Evolutionary conservation across 2,329 filamentous ascomycete species (phyloP).

Genomic region (Diatrype stigma): DNA sequence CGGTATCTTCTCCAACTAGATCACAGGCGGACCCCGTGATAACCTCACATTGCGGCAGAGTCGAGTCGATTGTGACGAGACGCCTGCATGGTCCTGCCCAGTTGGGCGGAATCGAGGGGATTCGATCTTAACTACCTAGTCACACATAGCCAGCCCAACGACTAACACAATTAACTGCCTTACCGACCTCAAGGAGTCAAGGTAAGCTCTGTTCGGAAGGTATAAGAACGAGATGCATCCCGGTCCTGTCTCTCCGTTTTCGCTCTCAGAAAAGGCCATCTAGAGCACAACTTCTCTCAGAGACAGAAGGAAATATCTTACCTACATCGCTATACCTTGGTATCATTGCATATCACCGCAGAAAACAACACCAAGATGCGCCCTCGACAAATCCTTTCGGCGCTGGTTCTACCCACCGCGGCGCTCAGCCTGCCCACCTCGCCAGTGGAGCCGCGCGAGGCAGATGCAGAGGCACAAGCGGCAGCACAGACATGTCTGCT

Average conservation of each 20-base stretch:
- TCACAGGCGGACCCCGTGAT: background rate
- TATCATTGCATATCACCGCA: background rate
- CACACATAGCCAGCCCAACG: no score
- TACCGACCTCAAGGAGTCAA: no score
- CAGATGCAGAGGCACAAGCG: slow-evolving; percentile 1
- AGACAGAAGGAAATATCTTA: no score
- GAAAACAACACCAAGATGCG: slow-evolving; percentile 8
- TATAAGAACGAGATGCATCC: background rate
- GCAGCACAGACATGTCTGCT: slow-evolving; percentile 9
- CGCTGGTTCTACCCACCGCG: slow-evolving; percentile 4
- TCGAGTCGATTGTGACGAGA: background rate
- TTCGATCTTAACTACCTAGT: no score
- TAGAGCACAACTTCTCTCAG: background rate
- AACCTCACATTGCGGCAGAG: background rate
- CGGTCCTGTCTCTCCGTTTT: background rate
- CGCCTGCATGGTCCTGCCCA: background rate
- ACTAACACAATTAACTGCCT: no score
- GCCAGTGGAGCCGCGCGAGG: background rate
- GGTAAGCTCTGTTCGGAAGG: background rate
- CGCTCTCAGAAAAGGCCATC: background rate
- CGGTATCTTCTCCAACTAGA: background rate
- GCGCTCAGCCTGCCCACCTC: slow-evolving; percentile 10
- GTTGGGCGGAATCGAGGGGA: background rate
- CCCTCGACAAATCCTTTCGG: slow-evolving; percentile 8
- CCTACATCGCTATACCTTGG: background rate